Conservation (phyloP, 1,284 basidiomycete genomes). For the Cutaneotrichosporon mucoides region DNA sequence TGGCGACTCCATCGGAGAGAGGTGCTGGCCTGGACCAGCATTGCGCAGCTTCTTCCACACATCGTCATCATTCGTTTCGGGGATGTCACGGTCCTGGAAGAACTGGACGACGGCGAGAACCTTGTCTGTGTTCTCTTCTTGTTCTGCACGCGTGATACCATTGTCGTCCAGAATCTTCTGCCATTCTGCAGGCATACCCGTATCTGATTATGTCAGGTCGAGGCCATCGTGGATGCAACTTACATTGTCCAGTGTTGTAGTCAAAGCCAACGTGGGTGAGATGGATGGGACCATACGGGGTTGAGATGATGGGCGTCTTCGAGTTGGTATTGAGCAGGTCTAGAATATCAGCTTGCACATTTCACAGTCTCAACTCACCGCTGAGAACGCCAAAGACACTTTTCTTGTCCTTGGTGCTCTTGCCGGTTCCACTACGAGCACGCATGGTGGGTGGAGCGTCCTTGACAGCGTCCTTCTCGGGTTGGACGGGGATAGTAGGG, state of each 20-base stretch:
- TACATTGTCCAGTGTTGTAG: conserved; percentile 90
- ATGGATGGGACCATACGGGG: conserved; percentile 97
- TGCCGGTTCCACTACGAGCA: conserved; percentile 46
- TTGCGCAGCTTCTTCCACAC: conserved; percentile 71
- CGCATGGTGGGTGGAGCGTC: conserved; percentile 37
- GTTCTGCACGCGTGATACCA: conserved; percentile 89
- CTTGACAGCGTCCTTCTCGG: conserved; percentile 28
- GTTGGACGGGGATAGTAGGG: conserved; percentile 18
- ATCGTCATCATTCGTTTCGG: conserved; percentile 54
- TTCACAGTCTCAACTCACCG: conserved; percentile 29
- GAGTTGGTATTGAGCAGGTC: conserved; percentile 67
- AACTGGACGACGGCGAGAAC: conserved; percentile 98
- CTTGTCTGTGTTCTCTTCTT: conserved; percentile 97
- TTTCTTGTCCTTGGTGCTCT: conserved; percentile 50
- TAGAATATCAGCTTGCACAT: conserved; percentile 18
- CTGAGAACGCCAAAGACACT: conserved; percentile 49
- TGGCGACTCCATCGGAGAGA: conserved; percentile 18
- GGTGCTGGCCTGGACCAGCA: conserved; percentile 32
- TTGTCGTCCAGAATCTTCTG: conserved; percentile 94
- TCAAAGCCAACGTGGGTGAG: conserved; percentile 99
- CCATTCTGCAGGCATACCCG: conserved; percentile 97
- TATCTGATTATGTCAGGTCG: conserved; percentile 51
- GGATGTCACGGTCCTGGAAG: conserved; percentile 51
- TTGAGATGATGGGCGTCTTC: conserved; percentile 76
- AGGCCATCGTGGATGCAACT: conserved; percentile 15